Evolutionary conservation across 225 moss, liverwort and hornwort genomes (phyloP).

Genomic region (Ulota crispa): DNA sequence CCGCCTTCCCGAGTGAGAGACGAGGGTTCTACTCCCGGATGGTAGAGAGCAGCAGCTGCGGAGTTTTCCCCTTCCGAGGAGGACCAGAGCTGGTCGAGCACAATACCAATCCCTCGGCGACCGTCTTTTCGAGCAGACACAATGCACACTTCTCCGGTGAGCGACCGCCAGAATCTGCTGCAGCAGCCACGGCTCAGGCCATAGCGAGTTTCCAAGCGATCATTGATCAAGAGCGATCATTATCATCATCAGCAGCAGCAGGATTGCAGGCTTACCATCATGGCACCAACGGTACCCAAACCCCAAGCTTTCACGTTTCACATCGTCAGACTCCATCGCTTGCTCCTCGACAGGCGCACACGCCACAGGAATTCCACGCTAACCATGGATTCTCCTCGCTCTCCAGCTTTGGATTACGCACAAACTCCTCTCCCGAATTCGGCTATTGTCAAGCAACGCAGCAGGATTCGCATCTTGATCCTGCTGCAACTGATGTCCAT

Average conservation of each 20-base stretch:
- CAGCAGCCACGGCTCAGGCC: constrained; percentile 35
- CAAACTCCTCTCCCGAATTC: not conserved
- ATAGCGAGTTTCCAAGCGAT: constrained; percentile 33
- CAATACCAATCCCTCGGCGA: not conserved
- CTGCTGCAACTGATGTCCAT: not conserved
- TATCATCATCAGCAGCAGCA: not conserved
- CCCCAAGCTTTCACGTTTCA: not conserved
- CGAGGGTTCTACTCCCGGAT: constrained; percentile 8
- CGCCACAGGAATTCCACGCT: not conserved
- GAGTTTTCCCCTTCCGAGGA: constrained; percentile 12
- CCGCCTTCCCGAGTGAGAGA: not conserved
- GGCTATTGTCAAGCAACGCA: constrained; percentile 2
- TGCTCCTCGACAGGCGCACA: not conserved
- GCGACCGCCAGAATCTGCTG: constrained; percentile 5
- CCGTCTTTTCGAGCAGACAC: not conserved
- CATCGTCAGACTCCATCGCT: not conserved
- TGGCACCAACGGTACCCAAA: not conserved
- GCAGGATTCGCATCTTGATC: not conserved
- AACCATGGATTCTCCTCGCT: not conserved
- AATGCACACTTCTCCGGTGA: not conserved
- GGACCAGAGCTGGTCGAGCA: not conserved
- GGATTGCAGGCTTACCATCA: constrained; percentile 18
- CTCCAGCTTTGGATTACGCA: not conserved
- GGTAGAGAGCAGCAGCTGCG: not conserved
- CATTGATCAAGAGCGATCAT: constrained; percentile 18